Conservation (phyloP, 768 basidiomycete genomes). For the Vararia minispora region DNA sequence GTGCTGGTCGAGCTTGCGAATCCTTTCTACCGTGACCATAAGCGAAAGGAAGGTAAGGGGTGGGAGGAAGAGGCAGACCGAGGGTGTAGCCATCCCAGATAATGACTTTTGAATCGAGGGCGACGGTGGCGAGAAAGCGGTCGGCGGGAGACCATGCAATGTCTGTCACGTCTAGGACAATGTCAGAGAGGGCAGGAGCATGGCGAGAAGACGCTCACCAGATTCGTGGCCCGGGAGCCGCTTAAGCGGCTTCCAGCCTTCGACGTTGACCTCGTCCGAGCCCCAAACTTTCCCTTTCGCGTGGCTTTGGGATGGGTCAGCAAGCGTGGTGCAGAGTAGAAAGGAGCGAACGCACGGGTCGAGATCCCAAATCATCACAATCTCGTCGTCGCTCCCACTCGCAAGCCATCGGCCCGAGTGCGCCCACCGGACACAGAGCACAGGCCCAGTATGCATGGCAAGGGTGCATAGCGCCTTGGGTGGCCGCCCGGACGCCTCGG, state of each 20-base stretch:
- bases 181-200: conserved; percentile 5
- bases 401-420: conserved; percentile 90
- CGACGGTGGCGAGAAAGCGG: conserved; percentile 86
- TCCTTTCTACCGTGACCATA: conserved; percentile 42
- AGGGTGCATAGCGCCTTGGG: conserved; percentile 88
- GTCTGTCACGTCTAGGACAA: conserved; percentile 74
- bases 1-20: conserved; percentile 78
- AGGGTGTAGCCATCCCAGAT: conserved; percentile 93
- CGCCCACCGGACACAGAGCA: conserved; percentile 87
- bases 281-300: conserved; percentile 88
- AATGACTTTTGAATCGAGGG: conserved; percentile 81
- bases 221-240: conserved; percentile 91
- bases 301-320: conserved; percentile 36
- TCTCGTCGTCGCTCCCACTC: conserved; percentile 91
- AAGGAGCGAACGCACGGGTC: conserved; percentile 66
- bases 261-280: conserved; percentile 89
- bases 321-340: too few species aligned
- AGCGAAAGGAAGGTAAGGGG: background rate
- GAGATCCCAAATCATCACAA: conserved; percentile 95
- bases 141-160: conserved; percentile 94
- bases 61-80: conserved; percentile 34
- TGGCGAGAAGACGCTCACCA: conserved; percentile 39
- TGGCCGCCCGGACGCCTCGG: conserved; percentile 56
- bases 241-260: conserved; percentile 93
- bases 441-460: conserved; percentile 88